Conservation (phyloP, 305 asterid species). For the Fraxinus floribunda region DNA sequence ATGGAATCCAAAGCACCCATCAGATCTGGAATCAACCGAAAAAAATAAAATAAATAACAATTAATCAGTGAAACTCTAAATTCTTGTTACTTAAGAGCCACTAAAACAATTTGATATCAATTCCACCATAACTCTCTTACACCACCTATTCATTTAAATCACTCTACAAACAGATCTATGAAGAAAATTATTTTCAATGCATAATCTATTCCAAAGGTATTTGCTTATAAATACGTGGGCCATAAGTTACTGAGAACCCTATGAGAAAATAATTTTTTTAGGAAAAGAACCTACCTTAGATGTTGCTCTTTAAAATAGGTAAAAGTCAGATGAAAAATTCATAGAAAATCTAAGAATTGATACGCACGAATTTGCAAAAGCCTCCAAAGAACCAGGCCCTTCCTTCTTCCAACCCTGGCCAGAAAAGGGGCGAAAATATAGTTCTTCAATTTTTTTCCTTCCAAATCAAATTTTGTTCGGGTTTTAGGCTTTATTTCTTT, state of each 20-base stretch:
- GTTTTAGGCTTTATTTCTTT: neutral
- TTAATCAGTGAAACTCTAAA: neutral
- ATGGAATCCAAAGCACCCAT: conserved; percentile 47
- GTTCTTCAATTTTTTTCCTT: neutral
- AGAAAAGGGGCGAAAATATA: neutral
- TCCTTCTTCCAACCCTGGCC: neutral
- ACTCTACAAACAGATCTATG: neutral
- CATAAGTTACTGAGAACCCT: neutral
- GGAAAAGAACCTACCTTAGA: neutral
- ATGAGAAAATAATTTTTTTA: neutral
- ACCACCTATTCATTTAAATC: neutral
- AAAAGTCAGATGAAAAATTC: neutral
- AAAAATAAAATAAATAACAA: conserved; percentile 2
- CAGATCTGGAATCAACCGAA: conserved; percentile 20
- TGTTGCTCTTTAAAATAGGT: neutral
- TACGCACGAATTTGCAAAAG: neutral
- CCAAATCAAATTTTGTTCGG: neutral
- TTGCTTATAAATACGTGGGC: neutral
- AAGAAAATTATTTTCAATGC: neutral
- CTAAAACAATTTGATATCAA: neutral
- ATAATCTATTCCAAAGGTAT: neutral
- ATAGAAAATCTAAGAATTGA: neutral
- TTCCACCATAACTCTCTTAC: conserved; percentile 11
- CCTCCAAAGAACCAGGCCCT: neutral
- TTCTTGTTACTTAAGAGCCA: conserved; percentile 3